Conservation (phyloP, 768 basidiomycete species). For the Termitomyces sp. region DNA sequence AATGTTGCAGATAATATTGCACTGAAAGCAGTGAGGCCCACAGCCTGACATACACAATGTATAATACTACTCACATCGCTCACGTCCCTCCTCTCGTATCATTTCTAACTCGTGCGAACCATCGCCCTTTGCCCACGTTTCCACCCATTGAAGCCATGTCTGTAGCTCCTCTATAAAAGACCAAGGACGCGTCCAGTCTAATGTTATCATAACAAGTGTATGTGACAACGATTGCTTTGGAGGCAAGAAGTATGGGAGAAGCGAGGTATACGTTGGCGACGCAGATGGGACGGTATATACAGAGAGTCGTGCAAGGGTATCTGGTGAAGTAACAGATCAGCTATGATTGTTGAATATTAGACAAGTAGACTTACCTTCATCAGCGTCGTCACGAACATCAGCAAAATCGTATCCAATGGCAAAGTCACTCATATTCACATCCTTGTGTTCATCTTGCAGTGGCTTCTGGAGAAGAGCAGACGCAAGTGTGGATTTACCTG, state of each 20-base stretch:
- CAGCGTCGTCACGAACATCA: slow-evolving; percentile 86
- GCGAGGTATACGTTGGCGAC: slow-evolving; percentile 58
- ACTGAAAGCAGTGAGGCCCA: slow-evolving; percentile 38
- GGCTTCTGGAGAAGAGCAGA: slow-evolving; percentile 69
- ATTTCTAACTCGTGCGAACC: slow-evolving; percentile 67
- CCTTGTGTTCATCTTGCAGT: slow-evolving; percentile 46
- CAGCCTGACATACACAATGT: neutral
- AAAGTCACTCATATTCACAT: slow-evolving; percentile 64
- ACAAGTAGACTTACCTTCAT: slow-evolving; percentile 67
- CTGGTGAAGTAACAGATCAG: slow-evolving; percentile 30
- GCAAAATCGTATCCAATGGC: slow-evolving; percentile 92
- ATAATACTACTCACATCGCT: slow-evolving; percentile 57
- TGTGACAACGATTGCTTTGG: slow-evolving; percentile 62
- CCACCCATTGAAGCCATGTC: slow-evolving; percentile 83
- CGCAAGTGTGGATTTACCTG: slow-evolving; percentile 74
- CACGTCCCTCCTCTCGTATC: slow-evolving; percentile 72
- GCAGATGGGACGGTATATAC: slow-evolving; percentile 88
- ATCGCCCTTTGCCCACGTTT: slow-evolving; percentile 72
- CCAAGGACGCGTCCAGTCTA: slow-evolving; percentile 97
- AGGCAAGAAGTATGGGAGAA: slow-evolving; percentile 77
- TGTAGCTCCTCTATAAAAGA: slow-evolving; percentile 82
- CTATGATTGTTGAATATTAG: neutral
- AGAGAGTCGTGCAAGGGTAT: slow-evolving; percentile 84
- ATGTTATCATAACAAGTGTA: slow-evolving; percentile 73
- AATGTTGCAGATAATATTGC: slow-evolving; percentile 86